A percentile compares a stretch with the other conserved stretches of the same genome.
phyloP scores from a whole-genome alignment of 192 early-diverging fungal genomes.

The Polychytrium aggregatum region DNA sequence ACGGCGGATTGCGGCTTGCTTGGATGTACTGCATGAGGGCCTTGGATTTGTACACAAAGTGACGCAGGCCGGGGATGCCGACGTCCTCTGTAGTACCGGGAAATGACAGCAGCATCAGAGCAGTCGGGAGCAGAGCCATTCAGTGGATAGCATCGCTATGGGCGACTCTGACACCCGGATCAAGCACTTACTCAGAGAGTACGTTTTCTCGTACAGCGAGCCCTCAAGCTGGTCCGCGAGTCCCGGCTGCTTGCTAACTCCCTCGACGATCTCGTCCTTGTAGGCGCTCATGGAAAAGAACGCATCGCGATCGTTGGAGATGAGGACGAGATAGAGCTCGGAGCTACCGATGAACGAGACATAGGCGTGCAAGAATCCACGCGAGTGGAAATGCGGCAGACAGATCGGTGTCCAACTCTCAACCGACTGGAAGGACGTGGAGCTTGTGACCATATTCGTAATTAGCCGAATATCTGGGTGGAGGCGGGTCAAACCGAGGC shows the following conservation, averaged over 20 bases:
- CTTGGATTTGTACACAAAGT: conserved; percentile 62
- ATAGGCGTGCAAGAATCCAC: conserved; percentile 81
- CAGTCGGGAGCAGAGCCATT: neutral
- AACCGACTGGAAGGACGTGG: conserved; percentile 58
- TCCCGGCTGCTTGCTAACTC: too few relatives aligned
- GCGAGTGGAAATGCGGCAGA: conserved; percentile 73
- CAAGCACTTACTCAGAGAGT: too few relatives aligned
- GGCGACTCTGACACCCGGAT: too few relatives aligned
- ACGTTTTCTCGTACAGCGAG: too few relatives aligned
- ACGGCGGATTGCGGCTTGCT: conserved; percentile 45
- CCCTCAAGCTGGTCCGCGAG: too few relatives aligned
- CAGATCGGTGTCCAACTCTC: conserved; percentile 95
- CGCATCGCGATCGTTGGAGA: conserved; percentile 70
- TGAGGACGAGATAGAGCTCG: conserved; percentile 60
- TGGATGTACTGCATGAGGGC: conserved; percentile 54
- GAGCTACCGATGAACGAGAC: conserved; percentile 60
- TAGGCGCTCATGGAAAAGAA: conserved; percentile 71
- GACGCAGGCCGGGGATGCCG: conserved; percentile 53
- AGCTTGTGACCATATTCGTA: conserved; percentile 68
- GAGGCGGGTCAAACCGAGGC: neutral
- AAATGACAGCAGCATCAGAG: neutral
- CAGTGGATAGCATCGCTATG: neutral
- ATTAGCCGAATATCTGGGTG: conserved; percentile 62
- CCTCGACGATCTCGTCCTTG: conserved; percentile 53
- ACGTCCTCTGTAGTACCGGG: conserved; percentile 31